phyloP scores from a whole-genome alignment of 208 protist genomes.

The Crithidia acanthocephali region DNA sequence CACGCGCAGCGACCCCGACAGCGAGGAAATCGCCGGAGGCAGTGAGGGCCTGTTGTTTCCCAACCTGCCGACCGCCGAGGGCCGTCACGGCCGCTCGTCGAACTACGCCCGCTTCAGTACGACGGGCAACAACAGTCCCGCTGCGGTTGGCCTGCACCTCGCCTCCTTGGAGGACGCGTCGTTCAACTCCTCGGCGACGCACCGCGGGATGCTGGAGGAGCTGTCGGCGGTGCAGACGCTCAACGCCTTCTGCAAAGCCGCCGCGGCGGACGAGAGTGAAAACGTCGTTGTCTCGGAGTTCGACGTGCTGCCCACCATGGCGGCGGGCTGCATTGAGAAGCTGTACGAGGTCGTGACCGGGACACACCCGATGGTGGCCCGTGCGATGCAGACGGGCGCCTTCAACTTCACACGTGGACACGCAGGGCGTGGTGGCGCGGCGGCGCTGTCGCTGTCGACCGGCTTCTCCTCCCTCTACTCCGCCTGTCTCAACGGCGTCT shows the following conservation, averaged over 20 bases:
- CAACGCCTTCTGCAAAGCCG: slow-evolving; percentile 71
- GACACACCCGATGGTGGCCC: slow-evolving; percentile 57
- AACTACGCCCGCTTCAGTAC: too few species aligned
- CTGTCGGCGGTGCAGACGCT: slow-evolving; percentile 68
- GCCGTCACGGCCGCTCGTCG: neutral
- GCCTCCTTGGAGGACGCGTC: neutral
- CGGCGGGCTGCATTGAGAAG: slow-evolving; percentile 72
- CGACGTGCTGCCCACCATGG: slow-evolving; percentile 74
- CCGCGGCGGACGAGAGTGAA: slow-evolving; percentile 50
- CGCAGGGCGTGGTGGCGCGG: slow-evolving; percentile 7
- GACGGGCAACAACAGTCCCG: neutral
- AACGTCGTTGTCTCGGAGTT: slow-evolving; percentile 83
- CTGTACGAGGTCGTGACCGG: slow-evolving; percentile 76
- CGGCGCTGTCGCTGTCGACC: neutral
- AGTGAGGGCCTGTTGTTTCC: slow-evolving; percentile 1
- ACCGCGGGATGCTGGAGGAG: slow-evolving; percentile 16
- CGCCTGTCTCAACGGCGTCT: slow-evolving; percentile 69
- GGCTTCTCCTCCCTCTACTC: slow-evolving; percentile 66
- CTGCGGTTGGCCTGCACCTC: neutral
- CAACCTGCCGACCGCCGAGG: slow-evolving; percentile 1
- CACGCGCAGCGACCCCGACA: slow-evolving; percentile 56
- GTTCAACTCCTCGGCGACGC: neutral
- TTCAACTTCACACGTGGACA: slow-evolving; percentile 39
- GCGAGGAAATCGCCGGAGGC: slow-evolving; percentile 27
- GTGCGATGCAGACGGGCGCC: slow-evolving; percentile 42